Evolutionary conservation across 495 filamentous ascomycete species (phyloP).

Genomic region (Penicillium herquei): DNA sequence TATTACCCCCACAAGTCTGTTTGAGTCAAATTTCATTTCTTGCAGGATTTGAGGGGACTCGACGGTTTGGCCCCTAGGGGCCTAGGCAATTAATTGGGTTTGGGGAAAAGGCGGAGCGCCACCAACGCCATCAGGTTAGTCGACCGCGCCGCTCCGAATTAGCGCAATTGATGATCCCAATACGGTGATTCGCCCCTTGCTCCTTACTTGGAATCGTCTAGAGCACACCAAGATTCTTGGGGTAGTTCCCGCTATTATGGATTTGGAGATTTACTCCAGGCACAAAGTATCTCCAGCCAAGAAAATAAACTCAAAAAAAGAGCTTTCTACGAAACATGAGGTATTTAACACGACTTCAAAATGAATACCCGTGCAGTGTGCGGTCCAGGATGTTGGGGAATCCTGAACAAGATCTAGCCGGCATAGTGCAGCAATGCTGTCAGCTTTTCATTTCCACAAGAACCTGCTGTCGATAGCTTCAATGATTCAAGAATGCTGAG

Average conservation of each 20-base stretch:
- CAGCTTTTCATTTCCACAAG: too few species aligned
- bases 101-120: not conserved
- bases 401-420: too few species aligned
- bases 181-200: not conserved
- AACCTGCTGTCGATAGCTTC: too few species aligned
- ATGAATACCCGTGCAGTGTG: too few species aligned
- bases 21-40: not conserved
- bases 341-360: too few species aligned
- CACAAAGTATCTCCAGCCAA: too few species aligned
- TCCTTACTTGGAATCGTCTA: not conserved
- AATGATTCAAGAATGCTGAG: too few species aligned
- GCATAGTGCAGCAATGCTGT: too few species aligned
- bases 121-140: not conserved
- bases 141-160: conserved; percentile 4
- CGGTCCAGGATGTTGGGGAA: too few species aligned
- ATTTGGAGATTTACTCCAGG: not conserved
- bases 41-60: not conserved
- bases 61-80: not conserved
- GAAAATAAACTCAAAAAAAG: too few species aligned
- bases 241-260: not conserved
- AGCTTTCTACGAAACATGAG: too few species aligned
- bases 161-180: not conserved
- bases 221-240: not conserved
- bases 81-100: not conserved
- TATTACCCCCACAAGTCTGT: not conserved